Percentiles rank a stretch among this genome's conserved stretches.
These are phyloP conservation scores for Saturnispora ahearnii DNA, from an alignment of 805 yeast genomes.

Conservation along the genomic window DNA sequence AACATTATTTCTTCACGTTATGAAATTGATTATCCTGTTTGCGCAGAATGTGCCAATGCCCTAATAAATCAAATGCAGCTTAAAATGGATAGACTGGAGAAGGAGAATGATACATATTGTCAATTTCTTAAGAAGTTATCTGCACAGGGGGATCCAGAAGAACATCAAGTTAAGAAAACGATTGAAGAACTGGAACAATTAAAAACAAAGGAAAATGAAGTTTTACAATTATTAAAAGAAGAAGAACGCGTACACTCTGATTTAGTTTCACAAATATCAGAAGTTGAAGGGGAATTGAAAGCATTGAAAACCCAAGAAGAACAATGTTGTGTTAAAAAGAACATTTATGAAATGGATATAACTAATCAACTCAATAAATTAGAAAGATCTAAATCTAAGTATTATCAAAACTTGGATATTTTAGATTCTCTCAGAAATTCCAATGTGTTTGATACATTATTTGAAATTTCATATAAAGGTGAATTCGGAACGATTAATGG, in stretches of 20 bases:
- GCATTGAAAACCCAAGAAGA: slow-evolving; percentile 37
- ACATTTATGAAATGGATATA: slow-evolving; percentile 47
- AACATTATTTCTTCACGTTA: slow-evolving; percentile 68
- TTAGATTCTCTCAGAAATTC: slow-evolving; percentile 63
- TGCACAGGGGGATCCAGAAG: slow-evolving; percentile 39
- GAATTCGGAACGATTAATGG: slow-evolving; percentile 85
- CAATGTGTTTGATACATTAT: slow-evolving; percentile 77
- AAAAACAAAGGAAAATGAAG: slow-evolving; percentile 30
- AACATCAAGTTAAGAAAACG: slow-evolving; percentile 36
- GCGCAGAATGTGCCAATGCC: slow-evolving; percentile 71
- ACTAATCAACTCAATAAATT: slow-evolving; percentile 43
- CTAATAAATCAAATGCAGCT: slow-evolving; percentile 55
- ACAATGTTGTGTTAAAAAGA: slow-evolving; percentile 40
- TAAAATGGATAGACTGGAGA: slow-evolving; percentile 62
- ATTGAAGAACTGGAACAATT: slow-evolving; percentile 38
- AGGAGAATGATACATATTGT: slow-evolving; percentile 71
- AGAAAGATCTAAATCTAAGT: slow-evolving; percentile 53
- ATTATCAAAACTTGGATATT: slow-evolving; percentile 53
- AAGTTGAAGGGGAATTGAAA: slow-evolving; percentile 32
- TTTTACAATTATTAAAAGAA: slow-evolving; percentile 31
- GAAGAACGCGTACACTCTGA: slow-evolving; percentile 36
- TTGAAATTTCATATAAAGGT: slow-evolving; percentile 76
- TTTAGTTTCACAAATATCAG: slow-evolving; percentile 40
- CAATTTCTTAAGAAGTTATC: slow-evolving; percentile 64
- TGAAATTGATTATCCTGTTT: slow-evolving; percentile 79